Conservation (phyloP, 345 rosid species). For the Angophora floribunda region DNA sequence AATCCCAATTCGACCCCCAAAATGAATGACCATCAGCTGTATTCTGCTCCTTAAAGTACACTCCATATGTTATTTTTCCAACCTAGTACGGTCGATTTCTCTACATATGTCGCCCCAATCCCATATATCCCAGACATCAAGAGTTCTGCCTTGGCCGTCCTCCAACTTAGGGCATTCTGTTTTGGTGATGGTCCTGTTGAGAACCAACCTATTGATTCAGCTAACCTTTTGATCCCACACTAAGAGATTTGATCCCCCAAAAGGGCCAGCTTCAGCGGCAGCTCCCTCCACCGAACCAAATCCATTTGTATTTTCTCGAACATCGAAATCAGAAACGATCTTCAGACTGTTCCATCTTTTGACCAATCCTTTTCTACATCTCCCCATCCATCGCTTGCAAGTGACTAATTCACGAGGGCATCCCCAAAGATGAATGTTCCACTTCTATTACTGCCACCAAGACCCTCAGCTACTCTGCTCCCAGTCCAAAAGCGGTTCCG, state of each 20-base stretch:
- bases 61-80: not conserved
- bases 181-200: not conserved
- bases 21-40: not conserved
- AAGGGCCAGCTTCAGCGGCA: not conserved
- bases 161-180: not conserved
- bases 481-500: conserved; percentile 18
- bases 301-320: not conserved
- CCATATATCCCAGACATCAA: not conserved
- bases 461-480: not conserved
- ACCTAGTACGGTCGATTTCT: not conserved
- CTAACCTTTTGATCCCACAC: not conserved
- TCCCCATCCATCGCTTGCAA: not conserved
- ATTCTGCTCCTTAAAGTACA: not conserved
- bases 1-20: not conserved
- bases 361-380: not conserved
- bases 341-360: not conserved
- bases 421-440: not conserved
- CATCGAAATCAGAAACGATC: not conserved
- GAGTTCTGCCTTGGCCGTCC: not conserved
- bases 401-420: not conserved
- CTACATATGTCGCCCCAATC: not conserved
- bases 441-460: not conserved
- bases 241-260: not conserved
- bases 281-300: not conserved
- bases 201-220: not conserved